Evolutionary conservation across 192 early-diverging fungal species (phyloP), one percentile per base, ranked within the genome.

Genomic region (Rhizophagus prolifer): DNA sequence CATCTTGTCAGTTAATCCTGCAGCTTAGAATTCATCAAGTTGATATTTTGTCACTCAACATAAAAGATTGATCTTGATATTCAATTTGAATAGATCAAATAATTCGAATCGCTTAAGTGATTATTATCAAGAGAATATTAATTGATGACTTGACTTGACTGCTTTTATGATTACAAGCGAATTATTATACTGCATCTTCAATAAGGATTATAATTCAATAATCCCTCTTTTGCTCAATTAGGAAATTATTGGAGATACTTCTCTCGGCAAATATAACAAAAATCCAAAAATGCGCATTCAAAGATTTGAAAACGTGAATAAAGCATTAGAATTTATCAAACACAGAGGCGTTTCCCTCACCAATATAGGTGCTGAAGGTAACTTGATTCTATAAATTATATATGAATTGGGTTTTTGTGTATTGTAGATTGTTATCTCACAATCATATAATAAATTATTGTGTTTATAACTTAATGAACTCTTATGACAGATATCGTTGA

Each of bases 311-410:
- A 98, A 98, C 83, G 89, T 94, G 46, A 97, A 97, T 87, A 94
- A 92, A 82, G 94, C 95, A 21, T 86, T 98, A 47, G 94, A 95
- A 74, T 98, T 95, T 81, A 95, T 98, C 79, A 91, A 92, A 46
- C 87, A 87, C 26, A 89, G 95, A 69, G 93, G 92, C 60, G 93
- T 98, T 60, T 82, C 86, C 31, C 84, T 98, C 44, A 97, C 95
- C 68, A 98, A 98, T 83, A 97, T 97, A 88, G 97, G 97, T 38
- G 93, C 95, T 70, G 97, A 98, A 82, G 88, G 91, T 92, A 82
- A 23, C 14, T 65, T 31, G 14, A 30, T 28, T 44, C 41, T 44
- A 44, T 54, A 54, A 21, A 54, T 54, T 21, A 16, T 50, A 50
- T 21, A 23, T 23, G 21, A 26, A 26, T 9, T 61, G 9, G 60